A percentile compares a stretch with the other conserved stretches of the same genome.
These are phyloP conservation scores for Lizonia empirigonia DNA, from an alignment of 2,329 filamentous ascomycete genomes.

Conservation along the genomic window DNA sequence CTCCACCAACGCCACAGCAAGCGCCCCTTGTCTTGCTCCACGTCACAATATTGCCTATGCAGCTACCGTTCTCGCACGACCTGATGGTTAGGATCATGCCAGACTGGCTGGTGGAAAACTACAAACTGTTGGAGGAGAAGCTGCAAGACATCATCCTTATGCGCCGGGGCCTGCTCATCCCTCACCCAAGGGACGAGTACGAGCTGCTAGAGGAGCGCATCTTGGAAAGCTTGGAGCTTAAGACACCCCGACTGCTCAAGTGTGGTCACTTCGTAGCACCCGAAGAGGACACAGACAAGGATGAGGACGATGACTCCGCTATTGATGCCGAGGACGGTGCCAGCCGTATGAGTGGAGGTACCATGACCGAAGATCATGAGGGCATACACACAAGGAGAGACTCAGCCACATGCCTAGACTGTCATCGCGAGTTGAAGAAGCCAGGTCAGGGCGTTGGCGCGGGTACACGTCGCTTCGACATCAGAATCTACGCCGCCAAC, in stretches of 20 bases:
- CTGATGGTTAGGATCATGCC: conserved; percentile 59
- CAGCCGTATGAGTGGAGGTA: conserved; percentile 45
- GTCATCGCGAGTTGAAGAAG: conserved; percentile 48
- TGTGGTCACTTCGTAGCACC: conserved; percentile 73
- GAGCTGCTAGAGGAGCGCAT: conserved; percentile 79
- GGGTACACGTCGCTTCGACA: conserved; percentile 66
- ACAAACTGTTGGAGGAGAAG: conserved; percentile 71
- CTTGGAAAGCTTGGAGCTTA: conserved; percentile 74
- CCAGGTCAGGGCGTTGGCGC: conserved; percentile 44
- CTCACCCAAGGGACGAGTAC: conserved; percentile 80
- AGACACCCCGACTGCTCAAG: conserved; percentile 71
- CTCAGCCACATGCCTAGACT: conserved; percentile 57
- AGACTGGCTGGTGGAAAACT: conserved; percentile 60
- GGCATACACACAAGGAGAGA: conserved; percentile 28
- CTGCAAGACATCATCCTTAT: conserved; percentile 71
- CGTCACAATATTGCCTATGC: conserved; percentile 74
- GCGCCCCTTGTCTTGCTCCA: conserved; percentile 79
- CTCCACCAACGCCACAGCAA: conserved; percentile 49
- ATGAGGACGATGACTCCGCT: conserved; percentile 37
- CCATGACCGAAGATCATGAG: conserved; percentile 41
- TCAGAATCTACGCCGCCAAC: conserved; percentile 94
- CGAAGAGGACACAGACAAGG: conserved; percentile 47
- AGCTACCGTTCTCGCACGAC: conserved; percentile 64
- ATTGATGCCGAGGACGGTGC: conserved; percentile 47
- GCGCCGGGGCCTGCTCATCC: conserved; percentile 73